Conservation (phyloP, 805 yeast species). For the Millerago galiae region DNA sequence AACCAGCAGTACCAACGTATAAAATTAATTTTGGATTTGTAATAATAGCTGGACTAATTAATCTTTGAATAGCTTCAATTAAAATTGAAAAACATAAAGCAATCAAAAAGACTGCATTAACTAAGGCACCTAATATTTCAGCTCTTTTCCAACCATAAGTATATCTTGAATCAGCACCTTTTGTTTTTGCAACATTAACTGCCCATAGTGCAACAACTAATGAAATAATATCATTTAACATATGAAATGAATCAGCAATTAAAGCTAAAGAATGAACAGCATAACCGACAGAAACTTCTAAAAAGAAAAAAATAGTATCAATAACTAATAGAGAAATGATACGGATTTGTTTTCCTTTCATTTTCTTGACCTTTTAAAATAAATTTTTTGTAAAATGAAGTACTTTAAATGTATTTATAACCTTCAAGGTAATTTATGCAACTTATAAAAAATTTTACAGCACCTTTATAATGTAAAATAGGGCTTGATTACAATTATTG, state of each 20-base stretch:
- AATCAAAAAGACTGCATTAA: slow-evolving; percentile 86
- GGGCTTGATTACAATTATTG: too few species aligned
- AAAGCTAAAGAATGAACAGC: slow-evolving; percentile 91
- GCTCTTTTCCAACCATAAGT: slow-evolving; percentile 99
- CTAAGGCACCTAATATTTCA: slow-evolving; percentile 89
- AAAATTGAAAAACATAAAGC: slow-evolving; percentile 90
- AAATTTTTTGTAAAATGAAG: background rate
- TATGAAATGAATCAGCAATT: slow-evolving; percentile 95
- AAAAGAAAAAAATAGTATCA: slow-evolving; percentile 76
- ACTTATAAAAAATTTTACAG: too few species aligned
- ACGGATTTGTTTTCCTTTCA: slow-evolving; percentile 51
- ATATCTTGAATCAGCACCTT: slow-evolving; percentile 78
- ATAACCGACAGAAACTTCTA: slow-evolving; percentile 83
- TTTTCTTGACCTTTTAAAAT: background rate
- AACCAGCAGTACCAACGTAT: slow-evolving; percentile 77
- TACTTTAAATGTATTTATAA: background rate
- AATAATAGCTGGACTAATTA: slow-evolving; percentile 72
- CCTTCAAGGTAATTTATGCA: background rate
- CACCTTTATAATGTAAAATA: too few species aligned
- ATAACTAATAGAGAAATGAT: slow-evolving; percentile 64
- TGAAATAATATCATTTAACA: slow-evolving; percentile 92
- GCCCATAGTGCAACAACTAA: slow-evolving; percentile 94
- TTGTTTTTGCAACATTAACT: slow-evolving; percentile 77
- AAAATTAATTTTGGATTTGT: slow-evolving; percentile 78
- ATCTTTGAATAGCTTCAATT: slow-evolving; percentile 88